Base-by-base conservation (phyloP, 495 filamentous ascomycete species). In the Pseudotulostoma volvatum region DNA sequence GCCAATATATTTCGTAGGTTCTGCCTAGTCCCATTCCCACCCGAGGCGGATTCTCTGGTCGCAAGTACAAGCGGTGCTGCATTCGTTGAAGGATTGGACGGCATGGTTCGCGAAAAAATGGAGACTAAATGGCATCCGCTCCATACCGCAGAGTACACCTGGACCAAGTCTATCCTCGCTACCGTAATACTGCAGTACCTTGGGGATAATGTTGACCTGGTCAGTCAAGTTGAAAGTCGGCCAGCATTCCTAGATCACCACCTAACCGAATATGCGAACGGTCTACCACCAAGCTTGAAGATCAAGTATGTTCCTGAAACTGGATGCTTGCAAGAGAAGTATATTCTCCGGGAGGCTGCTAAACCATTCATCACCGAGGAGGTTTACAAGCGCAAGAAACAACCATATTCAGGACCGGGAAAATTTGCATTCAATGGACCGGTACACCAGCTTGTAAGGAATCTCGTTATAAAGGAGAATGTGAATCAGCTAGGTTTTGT, bases 201-300 rank as follows among this genome's bases (percentile, higher is more conserved):
- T n/a, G n/a, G n/a, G n/a, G n/a, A n/a, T n/a, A n/a, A n/a, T n/a
- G n/a, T n/a, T n/a, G n/a, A n/a, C n/a, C n/a, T n/a, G n/a, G n/a
- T n/a, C n/a, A n/a, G n/a, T n/a, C n/a, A n/a, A n/a, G n/a, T n/a
- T n/a, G n/a, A n/a, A n/a, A n/a, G n/a, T n/a, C n/a, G n/a, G n/a
- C n/a, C n/a, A n/a, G n/a, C n/a, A n/a, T 71, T 71, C 42, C 55
- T 72, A 4, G 68, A 74, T 40, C 68, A 71, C 39, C 46, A 59
- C 3, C 45, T 72, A 2, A 60, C 64, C 2, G 62, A 68, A 41
- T 71, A 64, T 39, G 58, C 59, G 14, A 68, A 68, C 40, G 31
- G 34, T 1, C 47, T 70, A 3, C 68, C 67, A 4, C 64, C 64
- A 0, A 63, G 56, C 33, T 34, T 69, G 30, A 71, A 71, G 43